A percentile compares a stretch with the other conserved stretches of the same genome.
Evolutionary conservation across 495 filamentous ascomycete genomes (phyloP).

Genomic region (Aspergillus ostianus): DNA sequence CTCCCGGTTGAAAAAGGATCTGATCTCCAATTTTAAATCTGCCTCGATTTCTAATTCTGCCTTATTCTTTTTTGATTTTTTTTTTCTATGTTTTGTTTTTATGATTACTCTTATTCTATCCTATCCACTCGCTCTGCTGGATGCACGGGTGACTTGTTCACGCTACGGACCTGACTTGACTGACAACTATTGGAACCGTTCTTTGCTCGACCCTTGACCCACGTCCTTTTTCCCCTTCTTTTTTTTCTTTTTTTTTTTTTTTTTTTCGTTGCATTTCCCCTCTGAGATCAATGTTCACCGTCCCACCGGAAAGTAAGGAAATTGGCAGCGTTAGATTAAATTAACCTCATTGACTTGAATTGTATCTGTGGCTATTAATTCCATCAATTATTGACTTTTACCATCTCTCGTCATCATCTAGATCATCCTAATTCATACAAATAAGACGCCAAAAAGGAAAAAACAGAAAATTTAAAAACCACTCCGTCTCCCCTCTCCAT

Average conservation of each 20-base stretch:
- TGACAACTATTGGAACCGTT: not conserved
- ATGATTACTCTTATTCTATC: not conserved
- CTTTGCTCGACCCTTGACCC: too few species aligned
- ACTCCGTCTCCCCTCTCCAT: not conserved
- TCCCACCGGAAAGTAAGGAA: not conserved
- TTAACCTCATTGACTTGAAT: not conserved
- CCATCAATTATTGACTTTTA: not conserved
- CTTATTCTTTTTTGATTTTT: not conserved
- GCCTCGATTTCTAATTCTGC: not conserved
- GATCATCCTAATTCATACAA: not conserved
- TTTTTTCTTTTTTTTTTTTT: conserved; percentile 1
- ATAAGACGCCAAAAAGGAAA: not conserved
- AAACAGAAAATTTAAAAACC: not conserved
- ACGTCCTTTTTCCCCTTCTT: not conserved
- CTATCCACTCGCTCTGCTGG: not conserved
- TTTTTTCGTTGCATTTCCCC: not conserved
- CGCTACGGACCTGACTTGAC: not conserved
- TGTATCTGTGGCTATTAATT: not conserved
- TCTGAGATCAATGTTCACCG: not conserved
- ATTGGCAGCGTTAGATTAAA: not conserved
- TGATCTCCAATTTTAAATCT: not conserved
- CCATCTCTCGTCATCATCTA: not conserved
- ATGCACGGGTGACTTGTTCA: conserved; percentile 10
- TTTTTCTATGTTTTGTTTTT: not conserved
- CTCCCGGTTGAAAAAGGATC: not conserved